phyloP scores from a whole-genome alignment of 2,329 filamentous ascomycete genomes.

The Colletotrichum incanum region DNA sequence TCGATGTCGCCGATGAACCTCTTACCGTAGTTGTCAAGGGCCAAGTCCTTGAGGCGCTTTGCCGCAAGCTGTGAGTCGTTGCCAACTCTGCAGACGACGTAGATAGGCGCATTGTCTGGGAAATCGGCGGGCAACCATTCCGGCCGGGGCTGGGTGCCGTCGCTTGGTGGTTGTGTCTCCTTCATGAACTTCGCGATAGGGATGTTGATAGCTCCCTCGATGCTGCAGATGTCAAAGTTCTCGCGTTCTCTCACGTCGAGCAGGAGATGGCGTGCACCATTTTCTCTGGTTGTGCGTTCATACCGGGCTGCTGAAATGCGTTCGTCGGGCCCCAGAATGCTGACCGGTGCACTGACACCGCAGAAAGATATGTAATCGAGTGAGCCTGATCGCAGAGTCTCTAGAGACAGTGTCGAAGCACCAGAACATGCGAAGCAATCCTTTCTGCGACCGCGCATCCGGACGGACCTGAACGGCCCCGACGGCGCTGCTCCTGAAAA shows the following conservation, averaged over 20 bases:
- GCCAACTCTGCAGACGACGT: conserved; percentile 81
- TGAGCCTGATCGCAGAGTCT: conserved; percentile 74
- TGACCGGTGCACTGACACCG: conserved; percentile 71
- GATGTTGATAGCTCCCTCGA: conserved; percentile 83
- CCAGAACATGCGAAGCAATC: conserved; percentile 85
- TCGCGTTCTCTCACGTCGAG: conserved; percentile 89
- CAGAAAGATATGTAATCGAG: conserved; percentile 92
- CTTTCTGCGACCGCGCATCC: conserved; percentile 77
- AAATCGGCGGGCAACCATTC: conserved; percentile 59
- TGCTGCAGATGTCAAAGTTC: conserved; percentile 85
- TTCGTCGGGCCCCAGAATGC: conserved; percentile 73
- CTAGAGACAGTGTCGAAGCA: conserved; percentile 72
- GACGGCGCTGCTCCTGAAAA: conserved; percentile 62
- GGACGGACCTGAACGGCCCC: conserved; percentile 78
- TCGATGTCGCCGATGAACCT: conserved; percentile 79
- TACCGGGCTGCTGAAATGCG: conserved; percentile 79
- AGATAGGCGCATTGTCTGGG: conserved; percentile 69
- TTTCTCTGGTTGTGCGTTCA: conserved; percentile 49
- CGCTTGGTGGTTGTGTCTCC: conserved; percentile 53
- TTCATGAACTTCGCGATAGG: conserved; percentile 71
- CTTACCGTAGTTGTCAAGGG: conserved; percentile 65
- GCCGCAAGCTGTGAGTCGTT: conserved; percentile 84
- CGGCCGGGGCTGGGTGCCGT: conserved; percentile 44
- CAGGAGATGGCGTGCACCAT: conserved; percentile 66
- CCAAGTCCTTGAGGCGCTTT: conserved; percentile 75